phyloP scores from a whole-genome alignment of 2,329 filamentous ascomycete genomes.

The Colletotrichum caudatum region DNA sequence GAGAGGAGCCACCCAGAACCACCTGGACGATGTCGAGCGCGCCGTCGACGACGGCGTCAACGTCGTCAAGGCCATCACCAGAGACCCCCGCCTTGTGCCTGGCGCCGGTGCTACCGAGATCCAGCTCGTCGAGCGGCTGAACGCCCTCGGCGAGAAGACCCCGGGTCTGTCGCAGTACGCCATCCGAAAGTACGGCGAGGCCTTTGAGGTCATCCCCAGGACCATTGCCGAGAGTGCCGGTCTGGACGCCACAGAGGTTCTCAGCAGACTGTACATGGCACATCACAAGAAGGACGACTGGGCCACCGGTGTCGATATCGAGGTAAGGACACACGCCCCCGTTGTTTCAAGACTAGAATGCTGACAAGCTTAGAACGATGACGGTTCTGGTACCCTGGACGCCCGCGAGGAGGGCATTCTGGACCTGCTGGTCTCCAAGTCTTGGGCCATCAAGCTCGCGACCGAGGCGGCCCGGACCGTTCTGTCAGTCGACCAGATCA shows the following conservation, averaged over 20 bases:
- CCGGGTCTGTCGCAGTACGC: slow-evolving; percentile 94
- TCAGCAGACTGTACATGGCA: slow-evolving; percentile 91
- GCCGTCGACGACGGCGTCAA: slow-evolving; percentile 99
- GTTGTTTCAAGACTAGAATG: not conserved
- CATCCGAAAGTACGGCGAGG: slow-evolving; percentile 97
- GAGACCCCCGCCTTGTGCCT: slow-evolving; percentile 89
- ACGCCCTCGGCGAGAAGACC: slow-evolving; percentile 90
- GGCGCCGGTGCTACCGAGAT: slow-evolving; percentile 95
- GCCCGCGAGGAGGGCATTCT: slow-evolving; percentile 90
- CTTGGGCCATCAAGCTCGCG: slow-evolving; percentile 96
- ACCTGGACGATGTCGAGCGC: slow-evolving; percentile 95
- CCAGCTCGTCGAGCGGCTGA: slow-evolving; percentile 92
- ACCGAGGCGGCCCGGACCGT: slow-evolving; percentile 95
- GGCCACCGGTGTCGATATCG: slow-evolving; percentile 93
- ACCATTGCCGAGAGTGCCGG: slow-evolving; percentile 95
- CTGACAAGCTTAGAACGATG: slow-evolving; percentile 70
- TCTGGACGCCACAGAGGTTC: slow-evolving; percentile 95
- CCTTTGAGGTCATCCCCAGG: slow-evolving; percentile 95
- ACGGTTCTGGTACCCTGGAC: slow-evolving; percentile 84
- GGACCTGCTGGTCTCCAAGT: slow-evolving; percentile 91
- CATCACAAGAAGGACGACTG: slow-evolving; percentile 91
- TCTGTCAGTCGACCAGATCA: slow-evolving; percentile 97
- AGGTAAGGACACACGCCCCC: slow-evolving; percentile 61
- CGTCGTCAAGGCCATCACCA: slow-evolving; percentile 97
- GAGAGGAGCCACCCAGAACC: slow-evolving; percentile 96